A percentile compares a stretch with the other conserved stretches of the same genome.
phyloP scores from a whole-genome alignment of 1,284 basidiomycete species.

The Volvariella surrecta region DNA sequence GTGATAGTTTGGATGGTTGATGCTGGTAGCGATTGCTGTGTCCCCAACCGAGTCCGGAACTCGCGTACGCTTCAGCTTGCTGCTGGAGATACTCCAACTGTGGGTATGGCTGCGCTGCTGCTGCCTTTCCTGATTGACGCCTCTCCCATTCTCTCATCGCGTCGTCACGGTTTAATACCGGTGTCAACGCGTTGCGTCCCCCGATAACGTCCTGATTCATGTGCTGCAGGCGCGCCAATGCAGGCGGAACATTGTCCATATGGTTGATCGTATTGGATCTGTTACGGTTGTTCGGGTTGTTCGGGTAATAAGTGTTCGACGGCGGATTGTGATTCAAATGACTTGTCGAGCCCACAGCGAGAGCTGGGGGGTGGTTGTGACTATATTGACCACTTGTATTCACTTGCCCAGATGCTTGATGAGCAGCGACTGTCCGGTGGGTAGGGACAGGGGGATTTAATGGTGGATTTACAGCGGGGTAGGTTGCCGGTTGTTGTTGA shows the following conservation, averaged over 20 bases:
- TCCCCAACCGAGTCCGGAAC: slow-evolving; percentile 51
- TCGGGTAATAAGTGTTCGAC: slow-evolving; percentile 55
- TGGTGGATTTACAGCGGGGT: neutral
- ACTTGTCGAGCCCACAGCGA: slow-evolving; percentile 14
- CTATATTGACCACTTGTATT: slow-evolving; percentile 34
- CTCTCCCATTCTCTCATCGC: slow-evolving; percentile 87
- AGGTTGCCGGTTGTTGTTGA: slow-evolving; percentile 17
- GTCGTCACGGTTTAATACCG: slow-evolving; percentile 85
- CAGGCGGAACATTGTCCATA: slow-evolving; percentile 87
- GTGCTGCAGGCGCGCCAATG: slow-evolving; percentile 79
- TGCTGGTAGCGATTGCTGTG: slow-evolving; percentile 40
- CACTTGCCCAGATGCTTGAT: slow-evolving; percentile 40
- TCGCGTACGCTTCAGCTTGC: slow-evolving; percentile 78
- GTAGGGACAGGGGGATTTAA: slow-evolving; percentile 8
- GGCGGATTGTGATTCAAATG: slow-evolving; percentile 48
- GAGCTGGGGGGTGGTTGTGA: slow-evolving; percentile 24
- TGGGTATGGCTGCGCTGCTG: slow-evolving; percentile 67
- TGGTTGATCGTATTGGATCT: slow-evolving; percentile 88
- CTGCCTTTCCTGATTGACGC: slow-evolving; percentile 60
- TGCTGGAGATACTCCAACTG: slow-evolving; percentile 87
- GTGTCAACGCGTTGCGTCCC: slow-evolving; percentile 77
- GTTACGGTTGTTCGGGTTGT: slow-evolving; percentile 52
- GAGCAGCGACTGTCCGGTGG: slow-evolving; percentile 34
- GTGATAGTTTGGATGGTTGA: slow-evolving; percentile 61
- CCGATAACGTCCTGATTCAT: slow-evolving; percentile 84